These are phyloP conservation scores for Trichosanthes cucumerina DNA, from an alignment of 306 rosid species.

Conservation along the genomic window DNA sequence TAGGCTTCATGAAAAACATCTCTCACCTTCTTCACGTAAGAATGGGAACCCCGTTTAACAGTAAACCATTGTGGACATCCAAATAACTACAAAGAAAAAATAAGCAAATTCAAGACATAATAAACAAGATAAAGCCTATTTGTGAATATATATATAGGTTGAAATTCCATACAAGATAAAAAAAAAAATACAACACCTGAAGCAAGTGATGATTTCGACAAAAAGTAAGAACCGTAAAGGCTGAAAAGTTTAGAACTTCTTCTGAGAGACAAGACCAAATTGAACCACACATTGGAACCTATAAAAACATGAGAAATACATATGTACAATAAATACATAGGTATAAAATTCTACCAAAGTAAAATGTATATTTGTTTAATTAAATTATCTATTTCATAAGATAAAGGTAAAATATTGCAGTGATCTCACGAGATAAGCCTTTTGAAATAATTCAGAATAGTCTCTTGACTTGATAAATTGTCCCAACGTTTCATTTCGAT, in stretches of 20 bases:
- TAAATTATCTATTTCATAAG: too few species aligned
- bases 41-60: conserved; percentile 57
- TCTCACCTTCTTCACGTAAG: conserved; percentile 59
- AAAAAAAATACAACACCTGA: conserved; percentile 31
- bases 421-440: conserved; percentile 74
- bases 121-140: too few species aligned
- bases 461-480: conserved; percentile 54
- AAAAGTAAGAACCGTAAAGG: conserved; percentile 71
- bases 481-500: conserved; percentile 62
- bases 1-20: too few species aligned
- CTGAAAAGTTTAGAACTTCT: conserved; percentile 74
- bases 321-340: too few species aligned
- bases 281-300: conserved; percentile 84
- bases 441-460: conserved; percentile 69
- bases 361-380: too few species aligned
- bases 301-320: neutral
- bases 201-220: conserved; percentile 78
- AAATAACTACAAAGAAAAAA: conserved; percentile 40
- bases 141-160: too few species aligned
- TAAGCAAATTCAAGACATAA: too few species aligned
- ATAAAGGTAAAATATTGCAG: too few species aligned
- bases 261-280: conserved; percentile 80
- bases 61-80: conserved; percentile 96
- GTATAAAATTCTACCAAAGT: too few species aligned
- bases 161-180: too few species aligned